Evolutionary conservation across 1,284 basidiomycete genomes (phyloP).

Genomic region (Apiotrichum akiyoshidainum): DNA sequence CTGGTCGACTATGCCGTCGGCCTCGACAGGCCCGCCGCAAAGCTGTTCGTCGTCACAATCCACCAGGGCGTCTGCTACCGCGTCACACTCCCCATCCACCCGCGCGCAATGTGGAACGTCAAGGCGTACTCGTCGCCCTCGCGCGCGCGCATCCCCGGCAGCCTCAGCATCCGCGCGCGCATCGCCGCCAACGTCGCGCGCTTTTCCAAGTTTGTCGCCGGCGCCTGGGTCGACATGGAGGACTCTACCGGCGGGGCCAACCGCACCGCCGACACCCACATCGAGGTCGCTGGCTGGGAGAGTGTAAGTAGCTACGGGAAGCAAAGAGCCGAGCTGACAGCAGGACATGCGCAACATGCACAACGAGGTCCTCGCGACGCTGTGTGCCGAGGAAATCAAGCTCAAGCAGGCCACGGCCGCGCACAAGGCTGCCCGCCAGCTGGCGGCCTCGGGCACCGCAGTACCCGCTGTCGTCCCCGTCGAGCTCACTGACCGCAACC

Average conservation of each 20-base stretch:
- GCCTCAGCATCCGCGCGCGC: not conserved
- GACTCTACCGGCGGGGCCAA: slow-evolving; percentile 1
- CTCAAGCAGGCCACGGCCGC: no score
- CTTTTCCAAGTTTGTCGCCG: not conserved
- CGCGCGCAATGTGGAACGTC: not conserved
- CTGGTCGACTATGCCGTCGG: slow-evolving; percentile 30
- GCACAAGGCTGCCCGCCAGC: no score
- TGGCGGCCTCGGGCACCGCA: no score
- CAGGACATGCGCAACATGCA: no score
- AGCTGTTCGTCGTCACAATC: not conserved
- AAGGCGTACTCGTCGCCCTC: not conserved
- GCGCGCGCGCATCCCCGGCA: not conserved
- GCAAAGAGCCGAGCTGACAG: no score
- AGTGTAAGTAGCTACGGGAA: not conserved
- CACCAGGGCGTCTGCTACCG: slow-evolving; percentile 1
- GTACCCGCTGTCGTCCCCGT: no score
- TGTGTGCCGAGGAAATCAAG: no score
- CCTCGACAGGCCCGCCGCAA: slow-evolving; percentile 5
- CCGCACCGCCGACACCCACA: not conserved
- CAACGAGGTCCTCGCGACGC: no score
- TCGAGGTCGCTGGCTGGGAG: slow-evolving; percentile 1
- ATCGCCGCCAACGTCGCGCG: not conserved
- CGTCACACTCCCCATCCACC: slow-evolving; percentile 4
- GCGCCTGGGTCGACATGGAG: not conserved
- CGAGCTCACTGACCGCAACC: no score